phyloP scores from a whole-genome alignment of 2,329 filamentous ascomycete genomes.

The Moelleriella libera region DNA sequence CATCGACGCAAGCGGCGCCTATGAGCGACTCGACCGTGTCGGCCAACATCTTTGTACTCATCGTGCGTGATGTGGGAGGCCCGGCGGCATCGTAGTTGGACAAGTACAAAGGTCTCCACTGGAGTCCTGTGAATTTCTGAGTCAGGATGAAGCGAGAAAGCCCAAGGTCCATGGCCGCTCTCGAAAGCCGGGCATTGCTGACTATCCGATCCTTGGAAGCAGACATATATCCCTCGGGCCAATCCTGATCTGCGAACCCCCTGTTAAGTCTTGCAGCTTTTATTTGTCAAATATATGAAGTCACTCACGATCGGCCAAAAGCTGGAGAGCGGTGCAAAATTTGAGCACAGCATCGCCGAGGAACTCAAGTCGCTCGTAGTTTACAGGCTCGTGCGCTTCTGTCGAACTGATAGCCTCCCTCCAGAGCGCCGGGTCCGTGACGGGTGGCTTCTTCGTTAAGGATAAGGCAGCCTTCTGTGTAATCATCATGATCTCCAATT shows the following conservation, averaged over 20 bases:
- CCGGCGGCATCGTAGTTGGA: constrained; percentile 13
- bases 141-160: constrained; percentile 63
- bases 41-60: constrained; percentile 70
- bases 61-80: constrained; percentile 11
- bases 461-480: constrained; percentile 39
- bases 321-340: constrained; percentile 51
- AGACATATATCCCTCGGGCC: constrained; percentile 67
- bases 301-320: constrained; percentile 38
- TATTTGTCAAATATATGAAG: background rate
- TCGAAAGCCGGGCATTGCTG: constrained; percentile 58
- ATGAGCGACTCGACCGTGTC: constrained; percentile 81
- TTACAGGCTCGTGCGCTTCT: constrained; percentile 38
- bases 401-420: constrained; percentile 58
- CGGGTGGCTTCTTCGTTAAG: constrained; percentile 23
- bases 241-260: constrained; percentile 38
- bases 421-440: constrained; percentile 41
- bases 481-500: constrained; percentile 50
- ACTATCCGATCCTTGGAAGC: constrained; percentile 55
- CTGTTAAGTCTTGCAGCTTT: constrained; percentile 5
- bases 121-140: constrained; percentile 49
- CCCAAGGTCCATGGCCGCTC: constrained; percentile 45
- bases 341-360: constrained; percentile 79
- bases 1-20: constrained; percentile 58
- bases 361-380: constrained; percentile 82
- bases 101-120: constrained; percentile 57